Percentiles rank a stretch among this genome's conserved stretches.
Conservation (phyloP, 2,329 filamentous ascomycete genomes). For the Mycosphaerella arachidis region DNA sequence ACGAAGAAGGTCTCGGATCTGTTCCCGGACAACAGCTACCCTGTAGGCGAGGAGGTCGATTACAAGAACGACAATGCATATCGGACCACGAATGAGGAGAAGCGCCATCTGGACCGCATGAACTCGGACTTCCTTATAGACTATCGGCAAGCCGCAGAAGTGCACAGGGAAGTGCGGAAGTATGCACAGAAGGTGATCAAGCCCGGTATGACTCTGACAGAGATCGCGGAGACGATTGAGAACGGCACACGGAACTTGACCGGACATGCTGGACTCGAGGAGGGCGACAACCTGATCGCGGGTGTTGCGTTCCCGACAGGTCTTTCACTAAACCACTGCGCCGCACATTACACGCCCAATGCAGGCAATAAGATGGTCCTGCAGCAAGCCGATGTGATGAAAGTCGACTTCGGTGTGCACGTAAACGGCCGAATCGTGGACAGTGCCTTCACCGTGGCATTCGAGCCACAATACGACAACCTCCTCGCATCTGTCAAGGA, state of each 20-base stretch:
- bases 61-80: conserved; percentile 44
- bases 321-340: conserved; percentile 50
- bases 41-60: conserved; percentile 44
- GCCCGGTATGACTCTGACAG: conserved; percentile 47
- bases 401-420: conserved; percentile 78
- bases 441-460: conserved; percentile 74
- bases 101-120: conserved; percentile 41
- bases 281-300: conserved; percentile 48
- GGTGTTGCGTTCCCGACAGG: conserved; percentile 56
- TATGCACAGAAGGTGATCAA: conserved; percentile 48
- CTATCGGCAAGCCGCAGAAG: conserved; percentile 54
- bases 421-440: conserved; percentile 77
- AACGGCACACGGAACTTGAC: conserved; percentile 50
- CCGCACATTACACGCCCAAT: conserved; percentile 56
- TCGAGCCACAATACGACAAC: conserved; percentile 70
- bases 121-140: conserved; percentile 49
- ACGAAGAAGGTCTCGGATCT: conserved; percentile 44
- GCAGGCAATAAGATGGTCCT: conserved; percentile 63
- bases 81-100: conserved; percentile 47
- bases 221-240: conserved; percentile 52
- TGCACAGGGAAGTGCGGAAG: conserved; percentile 53
- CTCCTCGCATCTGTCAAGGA: conserved; percentile 68
- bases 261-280: conserved; percentile 49
- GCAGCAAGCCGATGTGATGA: conserved; percentile 72
- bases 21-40: conserved; percentile 43